Evolutionary conservation across 2,329 filamentous ascomycete species (phyloP), one percentile per base, ranked within the genome.

Genomic region (Madurella mycetomatis): DNA sequence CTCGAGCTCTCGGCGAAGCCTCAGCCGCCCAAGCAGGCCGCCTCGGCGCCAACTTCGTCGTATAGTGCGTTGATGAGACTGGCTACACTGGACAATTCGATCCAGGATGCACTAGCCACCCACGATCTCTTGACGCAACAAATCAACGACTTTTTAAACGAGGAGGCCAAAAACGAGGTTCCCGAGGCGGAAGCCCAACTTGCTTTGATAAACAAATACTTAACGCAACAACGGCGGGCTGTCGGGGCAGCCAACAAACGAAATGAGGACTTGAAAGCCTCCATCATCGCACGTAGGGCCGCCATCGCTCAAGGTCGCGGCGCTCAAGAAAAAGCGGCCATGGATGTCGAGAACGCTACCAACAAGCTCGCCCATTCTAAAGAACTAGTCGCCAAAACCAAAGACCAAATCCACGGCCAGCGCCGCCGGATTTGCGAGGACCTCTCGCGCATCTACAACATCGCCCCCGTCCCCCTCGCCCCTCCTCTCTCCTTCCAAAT

Each of bases 61-160:
- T 96, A 95, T 69, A 91, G 90, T 65, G 84, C 88, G 1, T 76
- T 97, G 17, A 92, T 96, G 85, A 86, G 88, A 56, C 77, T 97
- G 11, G 86, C 89, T 5, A 96, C 92, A 54, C 78, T 97, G 15
- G 90, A 96, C 59, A 89, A 88, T 67, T 95, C 91, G 51, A 89
- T 96, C 19, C 90, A 95, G 67, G 92, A 97, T 69, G 91, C 91
- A 1, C 73, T 96, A 9, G 82, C 85, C 1, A 95, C 90, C 0
- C 84, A 88, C 13, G 83, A 88, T 56, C 79, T 80, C 50, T 77
- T 97, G 9, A 84, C 89, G 46, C 73, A 79, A n/a, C 89, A 96
- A 60, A 95, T 96, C 60, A 88, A 88, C 60, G 68, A 75, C 0
- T 70, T 84, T 0, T 67, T 85, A 4, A 67, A 72, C 0, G 62